Base-by-base conservation (phyloP, 164 flowering plant species). In the Santalum album region DNA sequence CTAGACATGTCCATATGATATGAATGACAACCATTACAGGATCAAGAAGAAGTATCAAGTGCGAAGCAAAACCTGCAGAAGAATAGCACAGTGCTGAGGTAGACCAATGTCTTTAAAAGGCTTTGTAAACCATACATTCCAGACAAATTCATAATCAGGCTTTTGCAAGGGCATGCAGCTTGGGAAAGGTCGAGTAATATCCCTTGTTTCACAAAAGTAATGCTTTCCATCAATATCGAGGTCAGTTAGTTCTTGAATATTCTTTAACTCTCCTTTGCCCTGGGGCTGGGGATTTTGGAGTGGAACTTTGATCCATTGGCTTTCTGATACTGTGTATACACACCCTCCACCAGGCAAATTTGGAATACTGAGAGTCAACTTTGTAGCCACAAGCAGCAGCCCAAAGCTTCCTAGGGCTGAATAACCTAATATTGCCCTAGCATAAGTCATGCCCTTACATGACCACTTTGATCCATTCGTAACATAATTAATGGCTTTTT, bases 151-250 rank as follows among this genome's bases (percentile, higher is more conserved):
- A 26, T 83, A 80, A 69, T 92, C 99, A 29, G 99, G 96, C 26
- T 72, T 63, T 39, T 74, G 67, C 70, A 82, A 60, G 18, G 91
- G 68, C 86, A 79, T 79, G 7, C 73, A 81, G 59, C 99, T 92
- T 0, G 99, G 99, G 61, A 92, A 92, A 57, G 96, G 95, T 35
- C 96, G 72, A 43, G 92, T 89, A 24, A 92, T 80, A 59, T 92
- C 99, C 67, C 92, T 83, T 20, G 89, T 78, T 64, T 92, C 99
- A 69, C 91, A 92, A 49, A 92, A 92, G 67, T 81, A 92, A 62
- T 92, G 90, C 68, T 92, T 92, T 68, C 97, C 99, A 69, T 92
- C 99, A 73, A 92, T 82, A 20, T 92, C 97, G 56, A 85, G 76
- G 32, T 92, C 99, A 25, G 80, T 61, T 55, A 92, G 54, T 47